Evolutionary conservation across 768 basidiomycete genomes (phyloP), one percentile per base, ranked within the genome.

Genomic region (Panellus pusillus): DNA sequence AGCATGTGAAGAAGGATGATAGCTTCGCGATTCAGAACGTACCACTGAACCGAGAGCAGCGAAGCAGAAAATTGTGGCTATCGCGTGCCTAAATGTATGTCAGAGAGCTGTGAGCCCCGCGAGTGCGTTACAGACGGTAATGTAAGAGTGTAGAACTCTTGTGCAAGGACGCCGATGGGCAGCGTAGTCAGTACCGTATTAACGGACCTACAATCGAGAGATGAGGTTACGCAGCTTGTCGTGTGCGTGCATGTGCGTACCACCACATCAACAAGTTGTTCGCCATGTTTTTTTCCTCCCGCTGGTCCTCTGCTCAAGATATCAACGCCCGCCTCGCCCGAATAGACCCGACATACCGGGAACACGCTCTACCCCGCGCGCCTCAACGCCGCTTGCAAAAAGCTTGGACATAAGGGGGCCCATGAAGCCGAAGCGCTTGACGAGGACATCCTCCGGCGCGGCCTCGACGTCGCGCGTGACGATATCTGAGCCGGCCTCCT

Each of bases 351-450:
- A 24, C 24, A 24, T 24, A 24, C 24, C 24, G 6, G 76, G 78
- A 0, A 82, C 76, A 12, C 80, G 75, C 56, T 81, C 81, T 6
- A 82, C 75, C 17, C 81, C 81, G 63, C 78, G 67, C 5, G 79
- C 79, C 63, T 82, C 81, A 17, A 82, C 76, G 43, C 79, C 80
- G 47, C 67, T 74, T 14, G 70, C 65, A 61, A 80, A 79, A 12
- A 80, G 65, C 60, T 63, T 73, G 40, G 65, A 61, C 19, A 77
- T 62, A 37, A 72, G 29, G 3, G 68, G 69, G 0, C 67, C 68
- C 31, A 69, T 51, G 28, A 43, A 51, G 29, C 68, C 65, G 46
- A 70, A 75, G 14, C 70, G 64, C 24, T 57, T 57, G 17, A 58
- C 63, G 27, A 73, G 65, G 13, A 60, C 63, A 41, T 57, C 47